Base-by-base conservation (phyloP, 257 asterid genomes). In the Orobanche coerulescens region DNA sequence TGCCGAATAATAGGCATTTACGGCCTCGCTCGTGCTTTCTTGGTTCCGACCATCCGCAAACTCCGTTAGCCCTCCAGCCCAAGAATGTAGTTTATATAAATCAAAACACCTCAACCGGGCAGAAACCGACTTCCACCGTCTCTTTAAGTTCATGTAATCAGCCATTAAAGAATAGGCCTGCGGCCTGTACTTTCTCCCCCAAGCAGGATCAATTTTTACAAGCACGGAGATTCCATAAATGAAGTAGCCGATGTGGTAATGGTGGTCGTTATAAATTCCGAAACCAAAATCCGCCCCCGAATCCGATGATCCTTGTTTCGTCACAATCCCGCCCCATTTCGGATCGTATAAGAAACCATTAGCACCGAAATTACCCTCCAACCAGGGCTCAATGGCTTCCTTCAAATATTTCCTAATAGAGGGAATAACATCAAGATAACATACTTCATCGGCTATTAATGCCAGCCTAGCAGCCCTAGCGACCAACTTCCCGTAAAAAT, bases 381-480 rank as follows among this genome's bases (percentile, higher is more conserved):
- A 19, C 97, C 98, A 92, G 22, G 98, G 98, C 62, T 88, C 86
- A n/a, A 92, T 85, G n/a, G 87, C 59, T 37, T 82, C 85, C 81
- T 84, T 86, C 84, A 92, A 80, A 77, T 82, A 88, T 70, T 76
- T 81, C 71, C 61, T 71, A 49, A 88, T 74, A 25, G 75, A 46
- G 5, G 97, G 94, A 43, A 92, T 75, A 37, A 82, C 95, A 36
- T 84, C 95, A 15, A 57, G 77, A 37, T 67, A 77, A 49, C 65
- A 40, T 51, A 92, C 87, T 79, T 92, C 98, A 65, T 92, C 98
- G 49, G 98, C 95, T 62, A 92, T 86, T 58, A 92, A 63, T 22
- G 94, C 98, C 40, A 88, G 76, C 66, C 96, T 89, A n/a, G 98
- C 96, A 31, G 95, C 98, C 69, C 98, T 75, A 10, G 98, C 96